phyloP scores from a whole-genome alignment of 2,329 filamentous ascomycete genomes.

The Diaporthe sp. region DNA sequence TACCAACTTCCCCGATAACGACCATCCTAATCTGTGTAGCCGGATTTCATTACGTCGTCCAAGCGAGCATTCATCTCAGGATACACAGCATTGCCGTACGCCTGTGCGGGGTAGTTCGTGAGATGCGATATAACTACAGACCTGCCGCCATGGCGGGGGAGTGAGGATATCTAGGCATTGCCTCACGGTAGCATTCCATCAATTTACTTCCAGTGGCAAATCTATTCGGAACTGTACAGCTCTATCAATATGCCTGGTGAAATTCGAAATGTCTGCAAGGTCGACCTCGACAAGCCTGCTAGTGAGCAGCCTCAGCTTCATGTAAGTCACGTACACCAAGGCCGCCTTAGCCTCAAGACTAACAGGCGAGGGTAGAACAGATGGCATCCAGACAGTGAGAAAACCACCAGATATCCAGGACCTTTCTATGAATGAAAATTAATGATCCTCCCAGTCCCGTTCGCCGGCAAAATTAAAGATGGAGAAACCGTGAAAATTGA shows the following conservation, averaged over 20 bases:
- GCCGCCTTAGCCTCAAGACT: background rate
- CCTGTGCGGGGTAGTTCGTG: slow-evolving; percentile 33
- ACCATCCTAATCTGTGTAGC: slow-evolving; percentile 4
- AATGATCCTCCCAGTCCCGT: slow-evolving; percentile 70
- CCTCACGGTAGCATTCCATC: background rate
- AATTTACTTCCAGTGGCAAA: background rate
- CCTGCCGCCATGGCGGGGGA: background rate
- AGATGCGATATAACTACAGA: slow-evolving; percentile 13
- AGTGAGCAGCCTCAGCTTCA: slow-evolving; percentile 76
- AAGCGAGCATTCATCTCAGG: background rate
- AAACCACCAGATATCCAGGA: background rate
- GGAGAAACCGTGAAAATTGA: slow-evolving; percentile 94
- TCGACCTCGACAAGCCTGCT: slow-evolving; percentile 78
- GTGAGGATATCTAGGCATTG: background rate
- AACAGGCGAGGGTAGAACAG: slow-evolving; percentile 70
- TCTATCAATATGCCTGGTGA: slow-evolving; percentile 38
- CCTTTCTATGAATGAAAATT: background rate
- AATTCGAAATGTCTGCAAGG: slow-evolving; percentile 77
- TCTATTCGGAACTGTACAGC: background rate
- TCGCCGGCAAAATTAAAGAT: slow-evolving; percentile 77
- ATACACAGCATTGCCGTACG: slow-evolving; percentile 13
- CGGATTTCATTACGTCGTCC: slow-evolving; percentile 32
- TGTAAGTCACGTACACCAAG: slow-evolving; percentile 58
- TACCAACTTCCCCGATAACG: slow-evolving; percentile 27
- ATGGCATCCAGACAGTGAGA: slow-evolving; percentile 89